These are phyloP conservation scores for Choiromyces venosus DNA, from an alignment of 495 filamentous ascomycete genomes.

Conservation along the genomic window DNA sequence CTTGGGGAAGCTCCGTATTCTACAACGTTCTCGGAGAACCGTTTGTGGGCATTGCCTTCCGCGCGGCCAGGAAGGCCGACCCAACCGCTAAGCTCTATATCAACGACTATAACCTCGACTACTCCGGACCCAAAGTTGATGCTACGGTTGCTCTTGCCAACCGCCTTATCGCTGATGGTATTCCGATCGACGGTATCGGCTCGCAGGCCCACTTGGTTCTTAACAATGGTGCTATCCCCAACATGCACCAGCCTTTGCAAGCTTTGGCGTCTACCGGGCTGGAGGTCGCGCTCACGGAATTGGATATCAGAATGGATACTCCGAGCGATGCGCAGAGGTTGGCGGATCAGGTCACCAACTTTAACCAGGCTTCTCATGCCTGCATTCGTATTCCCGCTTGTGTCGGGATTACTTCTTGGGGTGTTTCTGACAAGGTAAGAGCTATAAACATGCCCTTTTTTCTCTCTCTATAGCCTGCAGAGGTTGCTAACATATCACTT, in stretches of 20 bases:
- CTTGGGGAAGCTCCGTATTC: slow-evolving; percentile 54
- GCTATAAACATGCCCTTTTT: no score
- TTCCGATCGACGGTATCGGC: slow-evolving; percentile 70
- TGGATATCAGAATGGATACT: slow-evolving; percentile 52
- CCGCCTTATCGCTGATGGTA: slow-evolving; percentile 59
- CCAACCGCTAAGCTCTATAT: slow-evolving; percentile 60
- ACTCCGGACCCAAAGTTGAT: slow-evolving; percentile 49
- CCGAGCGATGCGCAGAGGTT: slow-evolving; percentile 51
- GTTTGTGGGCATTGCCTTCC: slow-evolving; percentile 60
- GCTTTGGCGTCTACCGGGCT: slow-evolving; percentile 50
- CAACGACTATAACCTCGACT: slow-evolving; percentile 63
- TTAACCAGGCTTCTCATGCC: slow-evolving; percentile 56
- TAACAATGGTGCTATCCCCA: slow-evolving; percentile 52
- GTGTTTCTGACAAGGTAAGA: slow-evolving; percentile 58
- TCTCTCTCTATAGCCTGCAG: no score
- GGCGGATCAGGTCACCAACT: slow-evolving; percentile 67
- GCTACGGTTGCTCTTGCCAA: slow-evolving; percentile 62
- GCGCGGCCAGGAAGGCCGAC: slow-evolving; percentile 55
- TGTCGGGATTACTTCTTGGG: slow-evolving; percentile 72
- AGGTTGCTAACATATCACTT: slow-evolving; percentile 38
- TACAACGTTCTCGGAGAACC: slow-evolving; percentile 55
- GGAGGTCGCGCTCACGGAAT: slow-evolving; percentile 57
- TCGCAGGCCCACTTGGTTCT: slow-evolving; percentile 58
- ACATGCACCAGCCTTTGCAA: slow-evolving; percentile 51
- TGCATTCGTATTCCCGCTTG: slow-evolving; percentile 61